Base-by-base conservation (phyloP, 306 rosid genomes). In the Pterocarpus macrocarpus region DNA sequence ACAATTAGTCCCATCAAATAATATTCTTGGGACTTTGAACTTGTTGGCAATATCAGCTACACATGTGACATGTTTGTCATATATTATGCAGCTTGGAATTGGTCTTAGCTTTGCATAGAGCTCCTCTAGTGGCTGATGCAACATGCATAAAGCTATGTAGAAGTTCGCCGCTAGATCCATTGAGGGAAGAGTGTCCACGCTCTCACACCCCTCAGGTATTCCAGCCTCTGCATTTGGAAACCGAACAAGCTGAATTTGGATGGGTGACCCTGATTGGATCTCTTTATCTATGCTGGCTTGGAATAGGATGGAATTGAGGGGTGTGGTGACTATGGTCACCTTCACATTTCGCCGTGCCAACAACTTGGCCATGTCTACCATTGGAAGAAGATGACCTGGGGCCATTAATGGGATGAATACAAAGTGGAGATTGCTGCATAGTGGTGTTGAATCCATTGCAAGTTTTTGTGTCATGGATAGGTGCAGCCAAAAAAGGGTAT, bases 331-430 rank as follows among this genome's bases (percentile, higher is more conserved):
- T 59, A 91, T 43, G 50, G 85, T 91, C 3, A 86, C 90, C 12
- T 73, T 64, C 52, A 86, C 86, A 4, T 88, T 88, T 16, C 80
- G 91, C 59, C 81, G 74, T 6, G 90, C 87, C 0, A 91, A 78
- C 7, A 89, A 81, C 17, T 76, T 85, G 35, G 94, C 94, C 78
- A 89, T 85, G 84, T 91, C 97, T 9, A 90, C 84, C 91, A 89
- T 65, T 9, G 97, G 94, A n/a, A 91, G 85, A 87, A 89, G 86
- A 39, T 91, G 97, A 65, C 97, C 97, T 33, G 89, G 92, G 41
- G 92, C 92, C 97, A 91, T 83, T 15, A 91, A 78, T 0, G 97
- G 97, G 22, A 91, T 34, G 11, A 91, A 49, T 1, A 90, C 84
- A 72, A 89, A 91, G 86, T 91, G 97, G 62, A 83, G 90, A 28